These are phyloP conservation scores for Torrubiellomyces zombiae DNA, from an alignment of 2,329 filamentous ascomycete genomes.

Conservation along the genomic window DNA sequence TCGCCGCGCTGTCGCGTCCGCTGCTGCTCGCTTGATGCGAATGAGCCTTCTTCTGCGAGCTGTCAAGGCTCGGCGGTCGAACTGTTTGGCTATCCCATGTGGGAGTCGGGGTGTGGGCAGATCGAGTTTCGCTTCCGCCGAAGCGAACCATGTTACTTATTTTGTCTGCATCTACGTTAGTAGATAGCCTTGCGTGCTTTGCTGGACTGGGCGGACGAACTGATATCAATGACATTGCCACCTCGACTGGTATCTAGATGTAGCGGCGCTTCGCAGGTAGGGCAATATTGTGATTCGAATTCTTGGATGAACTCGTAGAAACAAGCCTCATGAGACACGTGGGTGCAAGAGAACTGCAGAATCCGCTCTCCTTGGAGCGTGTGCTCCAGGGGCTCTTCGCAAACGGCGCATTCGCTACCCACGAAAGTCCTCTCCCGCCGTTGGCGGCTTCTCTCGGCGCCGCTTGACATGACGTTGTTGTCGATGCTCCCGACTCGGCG, in stretches of 20 bases:
- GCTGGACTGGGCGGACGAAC: constrained; percentile 28
- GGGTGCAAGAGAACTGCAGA: constrained; percentile 88
- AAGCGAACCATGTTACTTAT: constrained; percentile 84
- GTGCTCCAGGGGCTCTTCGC: constrained; percentile 91
- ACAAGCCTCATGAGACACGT: constrained; percentile 94
- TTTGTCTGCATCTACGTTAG: constrained; percentile 50
- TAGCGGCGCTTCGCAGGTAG: constrained; percentile 79
- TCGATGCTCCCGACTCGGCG: constrained; percentile 20
- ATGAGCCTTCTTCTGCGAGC: constrained; percentile 18
- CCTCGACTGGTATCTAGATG: constrained; percentile 85
- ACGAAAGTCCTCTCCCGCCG: constrained; percentile 89
- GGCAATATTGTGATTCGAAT: constrained; percentile 85
- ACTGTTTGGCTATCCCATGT: constrained; percentile 52
- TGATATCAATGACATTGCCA: constrained; percentile 82
- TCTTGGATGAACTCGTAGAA: constrained; percentile 98
- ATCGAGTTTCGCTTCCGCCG: constrained; percentile 46
- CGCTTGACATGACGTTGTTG: constrained; percentile 27
- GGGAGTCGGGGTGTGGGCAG: constrained; percentile 33
- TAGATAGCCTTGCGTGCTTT: constrained; percentile 8
- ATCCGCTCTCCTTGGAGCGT: constrained; percentile 87
- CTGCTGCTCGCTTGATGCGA: constrained; percentile 14
- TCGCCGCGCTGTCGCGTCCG: constrained; percentile 15
- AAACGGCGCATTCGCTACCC: constrained; percentile 86
- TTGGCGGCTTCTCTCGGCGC: constrained; percentile 55
- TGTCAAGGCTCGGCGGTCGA: constrained; percentile 35